Evolutionary conservation across 2,329 filamentous ascomycete species (phyloP), one percentile per base, ranked within the genome.

Genomic region (Apiospora arundinis): DNA sequence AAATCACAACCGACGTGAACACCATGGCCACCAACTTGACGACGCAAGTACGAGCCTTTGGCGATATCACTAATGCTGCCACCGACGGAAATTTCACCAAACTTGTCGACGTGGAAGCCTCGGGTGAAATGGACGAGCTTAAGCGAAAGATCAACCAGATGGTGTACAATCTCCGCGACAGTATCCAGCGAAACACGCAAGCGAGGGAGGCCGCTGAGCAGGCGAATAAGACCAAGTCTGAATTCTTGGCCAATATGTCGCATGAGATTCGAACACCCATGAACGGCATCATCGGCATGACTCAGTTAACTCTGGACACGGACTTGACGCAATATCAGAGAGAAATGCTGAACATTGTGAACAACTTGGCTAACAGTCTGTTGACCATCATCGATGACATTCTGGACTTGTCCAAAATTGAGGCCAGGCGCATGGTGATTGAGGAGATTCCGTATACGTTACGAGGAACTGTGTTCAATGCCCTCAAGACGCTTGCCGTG

Each of bases 61-160:
- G 95, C 70, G 95, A 98, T 80, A 98, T 99, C 77, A 98, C 95
- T n/a, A 97, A 98, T 81, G 91, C 96, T 48, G 96, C 96, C 40
- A 98, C 95, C 72, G 95, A 97, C 80, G 96, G 96, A 74, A 95
- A 99, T 82, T 98, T 98, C 81, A 97, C 94, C 32, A 97, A 98
- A 81, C 91, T 97, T 71, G 95, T 99, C 81, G 97, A 96, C 67
- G 95, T 99, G 23, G 95, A 98, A 81, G 96, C 96, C 25, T 98
- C 95, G 16, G 96, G 96, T 74, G 96, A 99, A 83, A 98, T 99
- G 96, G 96, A 98, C 82, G 95, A 98, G 82, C 88, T 99, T 77
- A 99, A 99, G 84, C 92, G 95, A 78, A 98, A 98, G 87, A 98
- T 99, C 88, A 99, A 98, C 81, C 94, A 97, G 85, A 99, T 99